Percentiles rank a stretch among this genome's conserved stretches.
Evolutionary conservation across 208 protist species (phyloP).

Genomic region (Leishmania major): DNA sequence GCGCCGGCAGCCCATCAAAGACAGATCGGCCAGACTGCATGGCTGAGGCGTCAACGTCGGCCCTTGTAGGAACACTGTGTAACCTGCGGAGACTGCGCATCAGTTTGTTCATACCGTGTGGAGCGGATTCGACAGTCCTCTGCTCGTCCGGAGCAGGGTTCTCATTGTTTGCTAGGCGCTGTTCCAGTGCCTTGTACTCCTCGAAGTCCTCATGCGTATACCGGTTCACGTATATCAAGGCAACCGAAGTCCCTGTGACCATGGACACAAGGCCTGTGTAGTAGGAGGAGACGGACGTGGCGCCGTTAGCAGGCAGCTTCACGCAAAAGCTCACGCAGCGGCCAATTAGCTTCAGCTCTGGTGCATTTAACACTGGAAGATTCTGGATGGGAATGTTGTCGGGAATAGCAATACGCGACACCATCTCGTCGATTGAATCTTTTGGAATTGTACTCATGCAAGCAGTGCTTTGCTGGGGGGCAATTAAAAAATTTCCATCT

Average conservation of each 20-base stretch:
- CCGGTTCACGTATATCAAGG: conserved; percentile 61
- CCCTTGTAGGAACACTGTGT: background rate
- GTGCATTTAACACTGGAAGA: conserved; percentile 48
- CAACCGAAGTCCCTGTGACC: conserved; percentile 64
- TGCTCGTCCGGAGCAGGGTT: background rate
- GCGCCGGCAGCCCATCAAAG: background rate
- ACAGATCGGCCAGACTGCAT: background rate
- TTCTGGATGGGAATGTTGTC: conserved; percentile 55
- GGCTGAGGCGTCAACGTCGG: background rate
- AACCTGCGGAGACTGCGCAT: background rate
- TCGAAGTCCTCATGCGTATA: conserved; percentile 64
- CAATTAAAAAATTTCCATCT: background rate
- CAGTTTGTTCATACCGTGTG: background rate
- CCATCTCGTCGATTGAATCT: conserved; percentile 30
- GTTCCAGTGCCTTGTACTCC: conserved; percentile 14
- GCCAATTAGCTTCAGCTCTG: conserved; percentile 76
- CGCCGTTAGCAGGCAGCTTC: conserved; percentile 31
- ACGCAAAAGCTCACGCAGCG: conserved; percentile 60
- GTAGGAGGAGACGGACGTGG: conserved; percentile 33
- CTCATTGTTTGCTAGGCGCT: background rate
- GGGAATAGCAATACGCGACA: conserved; percentile 47
- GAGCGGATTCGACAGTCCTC: background rate
- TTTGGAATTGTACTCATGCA: background rate
- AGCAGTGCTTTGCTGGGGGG: background rate
- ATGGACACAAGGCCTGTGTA: conserved; percentile 69